Evolutionary conservation across 2,329 filamentous ascomycete genomes (phyloP), one percentile per base, ranked within the genome.

Genomic region (Chrysoporthe deuterocubensis): DNA sequence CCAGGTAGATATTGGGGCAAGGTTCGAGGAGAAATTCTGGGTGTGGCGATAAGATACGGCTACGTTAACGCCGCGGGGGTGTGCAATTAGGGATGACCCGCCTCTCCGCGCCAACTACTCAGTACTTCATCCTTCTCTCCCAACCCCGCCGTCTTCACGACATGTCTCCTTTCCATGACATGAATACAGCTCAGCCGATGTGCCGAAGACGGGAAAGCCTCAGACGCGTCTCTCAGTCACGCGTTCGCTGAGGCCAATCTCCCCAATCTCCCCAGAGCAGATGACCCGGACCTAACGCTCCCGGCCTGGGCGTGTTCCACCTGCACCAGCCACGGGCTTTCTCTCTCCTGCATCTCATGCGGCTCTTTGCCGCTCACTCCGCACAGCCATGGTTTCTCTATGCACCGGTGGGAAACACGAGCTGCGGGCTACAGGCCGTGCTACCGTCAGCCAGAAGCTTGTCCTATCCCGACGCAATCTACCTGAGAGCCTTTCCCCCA

Each of bases 21-120:
- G 46, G 61, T 50, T 43, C 37, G 32, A 11, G 9, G 26, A 66
- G 62, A 70, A 69, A 56, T 68, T 68, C 50, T 44, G 63, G 62
- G 52, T 40, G 46, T 4, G 1, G 32, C 54, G 69, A 68, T 70
- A 66, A 70, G 69, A 70, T 70, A 70, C 66, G 66, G 8, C 66
- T 67, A 54, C 13, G 9, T 6, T 11, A 11, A 69, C 64, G 3
- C 59, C 59, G 11, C 2, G 26, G 60, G 67, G 42, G 64, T 61
- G 42, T 16, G 5, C 3, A 26, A 56, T 5, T 14, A 11, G 42
- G 34, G 21, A 46, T 16, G 26, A 21, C 21, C 21, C 34, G 34
- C 18, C 40, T n/a, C 46, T 34, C 18, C 21, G 37, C 57, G 44
- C 1, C 18, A 13, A 14, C 40, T 16, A 43, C n/a, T 13, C 40